A percentile compares a stretch with the other conserved stretches of the same genome.
These are phyloP conservation scores for Chlamydomonas asymmetrica DNA, from an alignment of 139 green algal genomes.

Conservation along the genomic window DNA sequence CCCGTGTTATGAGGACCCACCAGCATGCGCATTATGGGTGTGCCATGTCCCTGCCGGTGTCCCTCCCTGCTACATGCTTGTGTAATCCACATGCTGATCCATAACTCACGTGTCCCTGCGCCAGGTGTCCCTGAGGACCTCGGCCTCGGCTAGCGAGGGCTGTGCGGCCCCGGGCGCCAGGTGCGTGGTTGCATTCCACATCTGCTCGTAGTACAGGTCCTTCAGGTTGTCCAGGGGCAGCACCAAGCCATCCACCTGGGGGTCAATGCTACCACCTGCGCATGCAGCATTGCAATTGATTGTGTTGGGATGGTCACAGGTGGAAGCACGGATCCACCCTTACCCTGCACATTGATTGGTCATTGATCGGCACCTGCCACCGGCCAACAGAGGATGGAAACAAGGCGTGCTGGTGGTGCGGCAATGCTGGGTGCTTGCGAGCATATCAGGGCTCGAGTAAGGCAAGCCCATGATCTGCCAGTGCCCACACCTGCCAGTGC, in stretches of 20 bases:
- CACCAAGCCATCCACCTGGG: conserved; percentile 7
- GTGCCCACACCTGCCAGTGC: conserved; percentile 14
- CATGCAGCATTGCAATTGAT: not conserved
- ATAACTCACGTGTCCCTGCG: not conserved
- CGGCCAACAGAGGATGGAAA: not conserved
- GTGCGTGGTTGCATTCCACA: not conserved
- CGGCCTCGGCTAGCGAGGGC: not conserved
- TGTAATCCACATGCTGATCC: not conserved
- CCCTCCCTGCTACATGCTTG: not conserved
- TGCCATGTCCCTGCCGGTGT: not conserved
- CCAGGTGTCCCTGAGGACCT: not conserved
- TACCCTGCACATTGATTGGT: too few relatives aligned
- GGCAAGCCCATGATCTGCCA: not conserved
- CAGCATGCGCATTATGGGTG: not conserved
- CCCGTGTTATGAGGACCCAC: not conserved
- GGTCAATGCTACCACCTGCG: not conserved
- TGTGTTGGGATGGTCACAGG: not conserved
- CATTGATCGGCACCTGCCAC: not conserved
- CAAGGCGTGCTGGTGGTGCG: not conserved
- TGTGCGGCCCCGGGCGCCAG: not conserved
- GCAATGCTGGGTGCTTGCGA: not conserved
- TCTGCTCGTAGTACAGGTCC: not conserved
- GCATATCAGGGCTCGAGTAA: not conserved
- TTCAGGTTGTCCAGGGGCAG: conserved; percentile 11
- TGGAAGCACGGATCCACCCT: not conserved